Base-by-base conservation (phyloP, 2,329 filamentous ascomycete species). In the Saccharata proteae region DNA sequence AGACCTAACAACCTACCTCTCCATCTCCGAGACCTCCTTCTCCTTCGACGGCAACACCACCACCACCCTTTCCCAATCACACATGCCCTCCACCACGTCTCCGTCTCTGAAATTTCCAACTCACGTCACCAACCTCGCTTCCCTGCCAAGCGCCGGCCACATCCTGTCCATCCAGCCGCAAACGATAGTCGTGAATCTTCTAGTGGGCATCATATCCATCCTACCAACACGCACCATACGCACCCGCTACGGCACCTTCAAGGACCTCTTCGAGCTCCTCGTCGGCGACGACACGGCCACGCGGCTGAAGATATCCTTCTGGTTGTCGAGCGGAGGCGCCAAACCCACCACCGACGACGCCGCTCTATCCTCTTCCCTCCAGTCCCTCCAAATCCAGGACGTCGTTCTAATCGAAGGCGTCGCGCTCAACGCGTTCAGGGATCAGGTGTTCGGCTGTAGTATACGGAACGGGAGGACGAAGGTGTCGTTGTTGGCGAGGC, bases 241-340 rank as follows among this genome's bases (percentile, higher is more conserved):
- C 21, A 35, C 32, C 66, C 74, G 21, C 66, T 79, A 1, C 74
- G 80, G 15, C 67, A 37, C 26, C 6, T 8, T 17, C 13, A 65
- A 77, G 30, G 70, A 80, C 5, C 65, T 93, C 3, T 61, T 88
- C 23, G 84, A 93, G 52, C 54, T 90, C 2, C 62, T 86, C 1
- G 74, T 94, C 1, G 86, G 81, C 4, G 88, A 96, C 51, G 81
- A 93, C 30, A 93, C 85, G 0, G 72, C 68, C 40, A 72, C 81
- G 0, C 80, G 79, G 3, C 93, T 94, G 55, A 73, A 68, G 16
- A 65, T 94, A 34, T 86, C 80, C 3, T 84, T 93, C 51, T 96
- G 88, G 88, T 60, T 93, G 2, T 57, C 67, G 4, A 15, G 22
- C 15, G 7, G 6, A 5, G 9, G 6, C 6, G 21, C 16, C 19